Evolutionary conservation across 352 stramenopile genomes (phyloP).

Genomic region (Globisporangium middletonii): DNA sequence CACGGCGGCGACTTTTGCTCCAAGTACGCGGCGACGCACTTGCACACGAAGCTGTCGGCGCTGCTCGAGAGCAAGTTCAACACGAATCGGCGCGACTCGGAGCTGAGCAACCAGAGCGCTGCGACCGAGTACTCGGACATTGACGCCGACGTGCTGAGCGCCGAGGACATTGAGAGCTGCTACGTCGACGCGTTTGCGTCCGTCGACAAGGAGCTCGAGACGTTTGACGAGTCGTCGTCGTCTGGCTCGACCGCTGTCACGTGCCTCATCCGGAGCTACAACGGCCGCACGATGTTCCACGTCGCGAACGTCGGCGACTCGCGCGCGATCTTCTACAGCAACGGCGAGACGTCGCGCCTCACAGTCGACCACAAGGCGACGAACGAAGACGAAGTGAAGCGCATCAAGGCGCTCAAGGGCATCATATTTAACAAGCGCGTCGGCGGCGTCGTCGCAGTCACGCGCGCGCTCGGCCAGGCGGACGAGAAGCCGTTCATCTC

Average conservation of each 20-base stretch:
- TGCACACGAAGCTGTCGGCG: conserved; percentile 49
- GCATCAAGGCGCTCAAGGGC: conserved; percentile 64
- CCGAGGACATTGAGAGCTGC: conserved; percentile 53
- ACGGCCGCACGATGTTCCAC: conserved; percentile 68
- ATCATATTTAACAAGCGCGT: conserved; percentile 85
- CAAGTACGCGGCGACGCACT: conserved; percentile 68
- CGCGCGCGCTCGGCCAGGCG: conserved; percentile 64
- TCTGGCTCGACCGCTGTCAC: conserved; percentile 76
- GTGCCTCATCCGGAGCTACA: conserved; percentile 54
- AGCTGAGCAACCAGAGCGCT: conserved; percentile 36
- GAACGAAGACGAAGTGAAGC: conserved; percentile 67
- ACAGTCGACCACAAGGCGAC: conserved; percentile 76
- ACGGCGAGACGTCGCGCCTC: conserved; percentile 43
- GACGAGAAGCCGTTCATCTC: conserved; percentile 83
- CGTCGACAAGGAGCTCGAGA: conserved; percentile 57
- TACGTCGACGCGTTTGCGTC: conserved; percentile 53
- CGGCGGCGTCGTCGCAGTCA: conserved; percentile 62
- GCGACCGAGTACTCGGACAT: conserved; percentile 24
- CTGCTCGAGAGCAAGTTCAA: conserved; percentile 36
- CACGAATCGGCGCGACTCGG: conserved; percentile 26
- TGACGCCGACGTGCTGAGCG: conserved; percentile 44
- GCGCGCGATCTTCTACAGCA: conserved; percentile 84
- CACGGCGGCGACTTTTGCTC: conserved; percentile 76
- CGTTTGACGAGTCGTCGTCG: conserved; percentile 58
- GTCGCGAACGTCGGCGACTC: conserved; percentile 96